Evolutionary conservation across 2,329 filamentous ascomycete genomes (phyloP).

Genomic region (Byssothecium circinans): DNA sequence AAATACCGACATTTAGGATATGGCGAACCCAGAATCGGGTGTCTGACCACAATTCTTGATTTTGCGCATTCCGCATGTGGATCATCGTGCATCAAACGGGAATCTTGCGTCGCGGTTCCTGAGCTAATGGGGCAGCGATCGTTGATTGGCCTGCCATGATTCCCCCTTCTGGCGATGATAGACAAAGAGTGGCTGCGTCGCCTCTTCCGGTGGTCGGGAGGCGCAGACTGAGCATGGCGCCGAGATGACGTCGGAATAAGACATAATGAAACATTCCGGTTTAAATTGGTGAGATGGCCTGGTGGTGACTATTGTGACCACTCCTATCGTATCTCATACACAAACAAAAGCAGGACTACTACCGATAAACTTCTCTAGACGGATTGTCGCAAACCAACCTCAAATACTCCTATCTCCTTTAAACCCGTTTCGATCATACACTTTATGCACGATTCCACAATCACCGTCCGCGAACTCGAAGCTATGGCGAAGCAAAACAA

Average conservation of each 20-base stretch:
- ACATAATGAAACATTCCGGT: not conserved
- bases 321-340: not conserved
- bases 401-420: not conserved
- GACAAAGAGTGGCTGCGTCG: constrained; percentile 2
- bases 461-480: not conserved
- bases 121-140: not conserved
- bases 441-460: not conserved
- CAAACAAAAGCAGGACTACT: too few relatives aligned
- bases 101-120: constrained; percentile 1
- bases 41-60: not conserved
- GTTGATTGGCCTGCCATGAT: constrained; percentile 1
- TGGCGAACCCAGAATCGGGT: not conserved
- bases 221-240: not conserved
- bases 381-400: not conserved
- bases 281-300: not conserved
- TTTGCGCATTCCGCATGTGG: not conserved
- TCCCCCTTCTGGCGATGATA: constrained; percentile 1
- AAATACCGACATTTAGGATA: not conserved
- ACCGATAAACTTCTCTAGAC: too few relatives aligned
- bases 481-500: not conserved
- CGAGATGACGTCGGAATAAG: constrained; percentile 3
- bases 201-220: not conserved
- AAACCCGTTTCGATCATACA: not conserved
- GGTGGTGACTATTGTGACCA: too few relatives aligned
- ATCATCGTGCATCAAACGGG: not conserved